These are phyloP conservation scores for Metschnikowia kunwiensis DNA, from an alignment of 805 yeast species.

Conservation along the genomic window DNA sequence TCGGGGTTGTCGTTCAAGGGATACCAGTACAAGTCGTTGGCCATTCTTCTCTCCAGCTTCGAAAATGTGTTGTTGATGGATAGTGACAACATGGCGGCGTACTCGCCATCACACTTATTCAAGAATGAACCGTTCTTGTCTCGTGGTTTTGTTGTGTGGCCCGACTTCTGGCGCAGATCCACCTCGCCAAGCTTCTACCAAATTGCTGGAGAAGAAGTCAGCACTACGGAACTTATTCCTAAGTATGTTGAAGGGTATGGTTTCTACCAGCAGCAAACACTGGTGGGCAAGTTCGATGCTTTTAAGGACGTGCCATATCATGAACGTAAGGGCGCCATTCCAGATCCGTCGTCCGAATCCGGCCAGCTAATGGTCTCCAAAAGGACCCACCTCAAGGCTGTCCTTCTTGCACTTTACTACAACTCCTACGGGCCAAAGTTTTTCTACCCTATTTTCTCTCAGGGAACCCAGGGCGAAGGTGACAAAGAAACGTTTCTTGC, in stretches of 20 bases:
- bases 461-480: slow-evolving; percentile 65
- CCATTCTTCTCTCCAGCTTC: slow-evolving; percentile 48
- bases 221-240: slow-evolving; percentile 28
- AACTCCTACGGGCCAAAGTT: slow-evolving; percentile 50
- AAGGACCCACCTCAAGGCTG: slow-evolving; percentile 51
- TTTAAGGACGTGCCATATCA: slow-evolving; percentile 44
- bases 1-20: slow-evolving; percentile 40
- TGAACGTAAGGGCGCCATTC: slow-evolving; percentile 65
- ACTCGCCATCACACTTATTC: slow-evolving; percentile 60
- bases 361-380: slow-evolving; percentile 65
- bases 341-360: slow-evolving; percentile 67
- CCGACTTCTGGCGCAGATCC: slow-evolving; percentile 85
- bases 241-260: slow-evolving; percentile 29
- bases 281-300: slow-evolving; percentile 9
- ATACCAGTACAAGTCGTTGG: slow-evolving; percentile 43
- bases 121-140: slow-evolving; percentile 51
- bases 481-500: slow-evolving; percentile 78
- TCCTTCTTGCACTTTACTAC: slow-evolving; percentile 61
- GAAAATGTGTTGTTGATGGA: slow-evolving; percentile 70
- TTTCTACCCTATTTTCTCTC: slow-evolving; percentile 42
- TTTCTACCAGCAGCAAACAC: slow-evolving; percentile 11
- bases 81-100: slow-evolving; percentile 71
- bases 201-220: slow-evolving; percentile 53
- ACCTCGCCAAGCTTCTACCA: slow-evolving; percentile 71
- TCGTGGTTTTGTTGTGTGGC: slow-evolving; percentile 68